Evolutionary conservation across 2,329 filamentous ascomycete genomes (phyloP).

Genomic region (Bertia moriformis): DNA sequence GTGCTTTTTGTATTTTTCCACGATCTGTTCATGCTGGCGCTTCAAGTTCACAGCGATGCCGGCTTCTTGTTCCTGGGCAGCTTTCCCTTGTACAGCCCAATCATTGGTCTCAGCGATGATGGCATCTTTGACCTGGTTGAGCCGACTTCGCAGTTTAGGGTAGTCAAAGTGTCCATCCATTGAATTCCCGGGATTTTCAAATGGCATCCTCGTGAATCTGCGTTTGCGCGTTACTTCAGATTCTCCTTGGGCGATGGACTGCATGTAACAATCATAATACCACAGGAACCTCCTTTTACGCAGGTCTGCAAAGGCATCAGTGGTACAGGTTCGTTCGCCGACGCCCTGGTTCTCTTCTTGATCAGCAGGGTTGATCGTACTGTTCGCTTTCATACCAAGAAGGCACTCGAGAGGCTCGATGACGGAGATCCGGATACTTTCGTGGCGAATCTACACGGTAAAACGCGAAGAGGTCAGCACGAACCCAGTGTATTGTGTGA

Average conservation of each 20-base stretch:
- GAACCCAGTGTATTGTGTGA: neutral
- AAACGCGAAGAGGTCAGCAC: neutral
- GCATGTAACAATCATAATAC: conserved; percentile 83
- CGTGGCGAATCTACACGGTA: conserved; percentile 70
- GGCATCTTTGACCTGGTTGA: conserved; percentile 53
- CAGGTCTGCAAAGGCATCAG: conserved; percentile 59
- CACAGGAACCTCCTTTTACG: conserved; percentile 86
- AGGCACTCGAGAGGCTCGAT: conserved; percentile 74
- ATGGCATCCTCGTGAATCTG: conserved; percentile 69
- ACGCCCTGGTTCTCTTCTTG: conserved; percentile 15
- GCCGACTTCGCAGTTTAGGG: conserved; percentile 51
- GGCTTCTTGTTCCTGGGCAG: conserved; percentile 47
- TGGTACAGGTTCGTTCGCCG: conserved; percentile 29
- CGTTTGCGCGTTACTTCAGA: conserved; percentile 37
- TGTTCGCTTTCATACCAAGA: conserved; percentile 46
- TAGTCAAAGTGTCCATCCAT: conserved; percentile 88
- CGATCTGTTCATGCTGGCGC: conserved; percentile 72
- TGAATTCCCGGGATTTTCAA: conserved; percentile 60
- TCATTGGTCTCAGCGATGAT: conserved; percentile 56
- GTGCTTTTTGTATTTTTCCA: conserved; percentile 53
- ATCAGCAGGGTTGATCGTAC: too few species aligned
- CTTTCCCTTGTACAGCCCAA: conserved; percentile 60
- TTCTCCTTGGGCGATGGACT: conserved; percentile 51
- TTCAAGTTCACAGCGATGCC: conserved; percentile 70
- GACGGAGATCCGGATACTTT: conserved; percentile 73